Conservation (phyloP, 176 grass and related monocot species). For the Oryza glumipatula region DNA sequence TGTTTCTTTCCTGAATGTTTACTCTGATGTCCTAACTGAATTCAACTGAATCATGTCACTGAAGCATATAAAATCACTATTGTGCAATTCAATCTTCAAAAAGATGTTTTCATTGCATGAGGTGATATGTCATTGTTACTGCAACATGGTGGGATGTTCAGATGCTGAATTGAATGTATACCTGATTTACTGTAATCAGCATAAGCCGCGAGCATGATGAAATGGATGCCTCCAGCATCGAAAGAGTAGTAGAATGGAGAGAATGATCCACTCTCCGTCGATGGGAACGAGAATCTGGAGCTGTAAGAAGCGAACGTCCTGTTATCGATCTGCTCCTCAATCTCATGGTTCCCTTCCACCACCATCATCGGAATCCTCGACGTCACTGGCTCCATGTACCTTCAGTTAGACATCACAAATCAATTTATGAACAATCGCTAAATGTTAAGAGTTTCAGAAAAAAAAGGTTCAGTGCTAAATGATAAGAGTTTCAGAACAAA, state of each 20-base stretch:
- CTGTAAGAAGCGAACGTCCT: conserved; percentile 73
- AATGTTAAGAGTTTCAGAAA: not conserved
- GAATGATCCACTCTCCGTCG: conserved; percentile 61
- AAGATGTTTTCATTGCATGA: not conserved
- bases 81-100: not conserved
- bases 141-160: not conserved
- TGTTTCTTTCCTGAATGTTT: not conserved
- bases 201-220: conserved; percentile 84
- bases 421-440: not conserved
- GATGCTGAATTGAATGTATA: not conserved
- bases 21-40: not conserved
- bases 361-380: conserved; percentile 82
- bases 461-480: not conserved
- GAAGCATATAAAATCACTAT: not conserved
- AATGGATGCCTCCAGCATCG: conserved; percentile 81
- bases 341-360: conserved; percentile 89
- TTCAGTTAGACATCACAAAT: conserved; percentile 9
- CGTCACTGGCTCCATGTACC: conserved; percentile 85
- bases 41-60: not conserved
- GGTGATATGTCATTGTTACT: not conserved
- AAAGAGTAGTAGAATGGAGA: conserved; percentile 94
- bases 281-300: conserved; percentile 76
- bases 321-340: conserved; percentile 65
- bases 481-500: not conserved
- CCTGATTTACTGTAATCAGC: conserved; percentile 63